Percentiles rank a stretch among this genome's conserved stretches.
phyloP scores from a whole-genome alignment of 2,329 filamentous ascomycete genomes.

The Aspergillus sp. region DNA sequence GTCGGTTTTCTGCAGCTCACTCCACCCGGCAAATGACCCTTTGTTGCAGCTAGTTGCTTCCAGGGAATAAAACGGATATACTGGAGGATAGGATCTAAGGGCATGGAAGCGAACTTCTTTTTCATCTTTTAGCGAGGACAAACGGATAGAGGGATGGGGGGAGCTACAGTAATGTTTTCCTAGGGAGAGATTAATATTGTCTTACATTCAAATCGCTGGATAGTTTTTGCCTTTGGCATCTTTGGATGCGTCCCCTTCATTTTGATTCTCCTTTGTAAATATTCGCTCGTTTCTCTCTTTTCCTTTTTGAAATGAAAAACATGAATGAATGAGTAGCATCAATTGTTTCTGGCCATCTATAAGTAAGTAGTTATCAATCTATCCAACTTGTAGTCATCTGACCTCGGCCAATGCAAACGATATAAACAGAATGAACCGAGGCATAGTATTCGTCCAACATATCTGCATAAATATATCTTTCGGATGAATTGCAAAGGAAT shows the following conservation, averaged over 20 bases:
- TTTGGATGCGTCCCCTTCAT: neutral
- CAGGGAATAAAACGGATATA: too few species aligned
- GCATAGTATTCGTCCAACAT: neutral
- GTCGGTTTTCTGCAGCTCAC: slow-evolving; percentile 5
- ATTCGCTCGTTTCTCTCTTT: neutral
- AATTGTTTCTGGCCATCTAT: too few species aligned
- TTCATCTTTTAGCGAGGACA: too few species aligned
- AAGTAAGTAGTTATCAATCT: too few species aligned
- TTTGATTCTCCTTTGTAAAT: neutral
- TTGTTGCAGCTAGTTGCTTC: neutral
- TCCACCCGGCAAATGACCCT: slow-evolving; percentile 1
- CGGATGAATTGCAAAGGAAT: too few species aligned
- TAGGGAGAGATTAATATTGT: neutral
- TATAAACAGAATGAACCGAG: neutral
- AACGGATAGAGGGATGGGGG: neutral
- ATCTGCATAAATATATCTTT: neutral
- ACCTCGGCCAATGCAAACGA: neutral
- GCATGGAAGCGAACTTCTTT: too few species aligned
- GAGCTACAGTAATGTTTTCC: neutral
- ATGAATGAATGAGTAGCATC: neutral
- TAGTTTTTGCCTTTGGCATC: neutral
- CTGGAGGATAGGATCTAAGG: too few species aligned
- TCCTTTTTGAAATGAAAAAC: neutral
- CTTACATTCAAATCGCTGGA: neutral
- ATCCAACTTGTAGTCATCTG: too few species aligned